Evolutionary conservation across 108 stramenopile species (phyloP).

Genomic region (Thalassiosira profunda): DNA sequence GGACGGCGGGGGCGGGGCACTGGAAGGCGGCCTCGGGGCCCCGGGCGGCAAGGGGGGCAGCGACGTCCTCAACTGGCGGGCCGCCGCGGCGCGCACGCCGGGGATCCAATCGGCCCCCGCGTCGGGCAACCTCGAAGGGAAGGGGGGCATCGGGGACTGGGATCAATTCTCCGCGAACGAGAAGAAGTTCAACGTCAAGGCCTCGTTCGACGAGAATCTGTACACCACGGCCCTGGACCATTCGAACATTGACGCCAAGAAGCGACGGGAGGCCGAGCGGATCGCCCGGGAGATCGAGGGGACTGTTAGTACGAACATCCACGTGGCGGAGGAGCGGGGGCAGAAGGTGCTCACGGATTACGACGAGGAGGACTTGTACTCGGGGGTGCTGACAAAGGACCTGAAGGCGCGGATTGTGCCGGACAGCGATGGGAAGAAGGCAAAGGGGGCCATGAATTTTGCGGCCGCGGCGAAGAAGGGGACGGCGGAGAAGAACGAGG

Average conservation of each 20-base stretch:
- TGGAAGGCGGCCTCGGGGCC: conserved; percentile 9
- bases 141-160: conserved; percentile 81
- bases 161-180: conserved; percentile 95
- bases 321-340: conserved; percentile 95
- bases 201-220: conserved; percentile 95
- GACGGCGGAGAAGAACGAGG: conserved; percentile 42
- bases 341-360: conserved; percentile 74
- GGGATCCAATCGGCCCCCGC: conserved; percentile 1
- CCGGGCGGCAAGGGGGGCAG: conserved; percentile 22
- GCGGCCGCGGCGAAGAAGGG: conserved; percentile 55
- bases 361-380: conserved; percentile 91
- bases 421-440: conserved; percentile 10
- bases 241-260: conserved; percentile 56
- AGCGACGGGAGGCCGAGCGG: conserved; percentile 79
- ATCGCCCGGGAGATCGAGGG: conserved; percentile 93
- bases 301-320: conserved; percentile 80
- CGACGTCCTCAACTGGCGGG: conserved; percentile 23
- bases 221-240: conserved; percentile 95
- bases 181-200: conserved; percentile 86
- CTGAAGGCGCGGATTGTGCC: conserved; percentile 47
- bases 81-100: conserved; percentile 12
- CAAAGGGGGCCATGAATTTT: conserved; percentile 28
- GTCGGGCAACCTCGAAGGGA: conserved; percentile 49
- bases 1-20: conserved; percentile 21
- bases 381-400: conserved; percentile 78